Conservation (phyloP, 2,329 filamentous ascomycete species). For the Alternaria atra region DNA sequence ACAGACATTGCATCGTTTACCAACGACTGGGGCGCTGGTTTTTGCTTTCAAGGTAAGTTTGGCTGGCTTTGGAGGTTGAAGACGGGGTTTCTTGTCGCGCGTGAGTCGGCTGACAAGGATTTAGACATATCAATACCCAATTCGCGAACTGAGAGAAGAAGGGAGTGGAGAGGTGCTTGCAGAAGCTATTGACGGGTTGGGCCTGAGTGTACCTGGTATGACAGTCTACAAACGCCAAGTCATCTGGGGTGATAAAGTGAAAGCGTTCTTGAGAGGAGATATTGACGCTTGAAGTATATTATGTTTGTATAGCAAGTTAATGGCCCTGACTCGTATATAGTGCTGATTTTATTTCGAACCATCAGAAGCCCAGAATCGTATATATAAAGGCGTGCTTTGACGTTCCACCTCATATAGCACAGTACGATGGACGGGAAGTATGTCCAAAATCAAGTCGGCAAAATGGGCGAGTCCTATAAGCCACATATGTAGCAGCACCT, state of each 20-base stretch:
- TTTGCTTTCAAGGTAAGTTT: conserved; percentile 64
- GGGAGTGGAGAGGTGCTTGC: conserved; percentile 64
- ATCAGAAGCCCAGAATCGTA: background rate
- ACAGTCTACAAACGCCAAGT: conserved; percentile 66
- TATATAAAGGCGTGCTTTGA: background rate
- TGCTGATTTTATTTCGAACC: background rate
- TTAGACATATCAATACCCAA: conserved; percentile 65
- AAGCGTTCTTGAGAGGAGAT: conserved; percentile 57
- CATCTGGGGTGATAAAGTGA: conserved; percentile 66
- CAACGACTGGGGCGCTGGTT: conserved; percentile 62
- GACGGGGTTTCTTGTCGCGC: background rate
- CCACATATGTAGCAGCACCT: background rate
- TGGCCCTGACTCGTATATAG: background rate
- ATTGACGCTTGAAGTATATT: conserved; percentile 20
- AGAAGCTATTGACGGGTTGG: conserved; percentile 67
- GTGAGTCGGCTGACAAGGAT: background rate
- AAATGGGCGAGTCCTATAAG: background rate
- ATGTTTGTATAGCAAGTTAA: background rate
- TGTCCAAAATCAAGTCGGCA: background rate
- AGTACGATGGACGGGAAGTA: background rate
- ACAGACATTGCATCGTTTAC: conserved; percentile 69
- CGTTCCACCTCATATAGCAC: background rate
- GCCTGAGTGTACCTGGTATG: conserved; percentile 64
- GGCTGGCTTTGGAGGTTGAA: background rate
- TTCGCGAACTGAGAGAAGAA: conserved; percentile 65